Evolutionary conservation across 257 asterid genomes (phyloP).

Genomic region (Forsythia viridissima): DNA sequence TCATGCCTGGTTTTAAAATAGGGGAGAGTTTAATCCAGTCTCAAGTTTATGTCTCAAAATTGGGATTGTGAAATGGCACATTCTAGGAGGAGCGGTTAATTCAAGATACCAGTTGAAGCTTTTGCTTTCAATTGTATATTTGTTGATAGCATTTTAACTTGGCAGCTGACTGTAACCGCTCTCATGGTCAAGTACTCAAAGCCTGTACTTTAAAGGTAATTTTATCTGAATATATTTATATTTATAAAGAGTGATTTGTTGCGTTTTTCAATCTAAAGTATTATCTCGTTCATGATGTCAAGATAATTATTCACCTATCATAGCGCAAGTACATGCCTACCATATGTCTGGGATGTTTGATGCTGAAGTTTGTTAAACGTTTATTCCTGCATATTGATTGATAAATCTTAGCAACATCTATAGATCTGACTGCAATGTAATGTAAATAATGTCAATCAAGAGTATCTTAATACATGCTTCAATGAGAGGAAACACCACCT

Average conservation of each 20-base stretch:
- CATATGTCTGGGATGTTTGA: neutral
- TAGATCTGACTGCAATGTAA: neutral
- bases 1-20: constrained; percentile 71
- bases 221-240: constrained; percentile 18
- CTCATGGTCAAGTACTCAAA: constrained; percentile 1
- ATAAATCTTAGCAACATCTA: neutral
- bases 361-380: neutral
- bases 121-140: constrained; percentile 19
- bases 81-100: constrained; percentile 19
- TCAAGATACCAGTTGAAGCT: constrained; percentile 11
- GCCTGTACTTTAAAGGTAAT: constrained; percentile 19
- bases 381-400: neutral
- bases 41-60: constrained; percentile 62
- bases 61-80: constrained; percentile 23
- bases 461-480: neutral
- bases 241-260: constrained; percentile 29
- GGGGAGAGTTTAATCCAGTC: constrained; percentile 60
- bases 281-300: constrained; percentile 15
- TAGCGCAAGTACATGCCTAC: neutral
- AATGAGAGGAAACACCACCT: neutral
- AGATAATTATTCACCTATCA: neutral
- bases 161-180: constrained; percentile 14
- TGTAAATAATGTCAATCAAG: neutral
- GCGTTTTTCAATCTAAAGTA: constrained; percentile 26
- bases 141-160: constrained; percentile 27